phyloP scores from a whole-genome alignment of 2,329 filamentous ascomycete species.

The Cadophora sp. region DNA sequence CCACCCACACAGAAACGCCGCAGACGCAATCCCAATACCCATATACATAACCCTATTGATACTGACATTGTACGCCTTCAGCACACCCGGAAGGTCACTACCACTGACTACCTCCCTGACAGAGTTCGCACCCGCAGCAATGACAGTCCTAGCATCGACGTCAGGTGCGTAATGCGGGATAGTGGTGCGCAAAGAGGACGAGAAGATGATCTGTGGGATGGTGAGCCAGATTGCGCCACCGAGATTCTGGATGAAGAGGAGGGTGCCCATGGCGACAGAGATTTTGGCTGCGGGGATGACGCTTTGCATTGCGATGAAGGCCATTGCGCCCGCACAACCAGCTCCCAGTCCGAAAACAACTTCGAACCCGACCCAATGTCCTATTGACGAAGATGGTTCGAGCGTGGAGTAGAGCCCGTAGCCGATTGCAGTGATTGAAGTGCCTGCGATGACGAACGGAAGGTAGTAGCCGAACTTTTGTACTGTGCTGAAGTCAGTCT shows the following conservation, averaged over 20 bases:
- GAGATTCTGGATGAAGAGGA: constrained; percentile 46
- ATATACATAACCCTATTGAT: constrained; percentile 51
- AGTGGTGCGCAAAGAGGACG: constrained; percentile 42
- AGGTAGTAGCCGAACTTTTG: constrained; percentile 45
- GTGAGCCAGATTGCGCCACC: constrained; percentile 43
- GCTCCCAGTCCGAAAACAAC: constrained; percentile 35
- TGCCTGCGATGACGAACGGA: constrained; percentile 42
- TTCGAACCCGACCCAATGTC: constrained; percentile 39
- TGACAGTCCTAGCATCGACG: constrained; percentile 44
- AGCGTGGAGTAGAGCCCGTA: constrained; percentile 45
- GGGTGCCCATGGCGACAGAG: constrained; percentile 43
- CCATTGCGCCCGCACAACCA: constrained; percentile 35
- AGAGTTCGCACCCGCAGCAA: constrained; percentile 50
- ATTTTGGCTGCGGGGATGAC: constrained; percentile 40
- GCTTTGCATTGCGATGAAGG: constrained; percentile 45
- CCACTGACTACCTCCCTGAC: constrained; percentile 45
- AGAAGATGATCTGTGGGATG: constrained; percentile 44
- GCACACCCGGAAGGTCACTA: constrained; percentile 45
- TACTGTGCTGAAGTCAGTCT: constrained; percentile 19
- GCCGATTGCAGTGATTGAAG: constrained; percentile 41
- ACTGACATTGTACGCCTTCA: constrained; percentile 50
- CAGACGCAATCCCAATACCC: constrained; percentile 43
- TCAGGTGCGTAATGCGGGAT: constrained; percentile 44
- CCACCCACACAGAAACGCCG: constrained; percentile 47
- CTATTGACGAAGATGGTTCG: constrained; percentile 30